Base-by-base conservation (phyloP, 805 yeast species). In the Lipomyces anomalus region DNA sequence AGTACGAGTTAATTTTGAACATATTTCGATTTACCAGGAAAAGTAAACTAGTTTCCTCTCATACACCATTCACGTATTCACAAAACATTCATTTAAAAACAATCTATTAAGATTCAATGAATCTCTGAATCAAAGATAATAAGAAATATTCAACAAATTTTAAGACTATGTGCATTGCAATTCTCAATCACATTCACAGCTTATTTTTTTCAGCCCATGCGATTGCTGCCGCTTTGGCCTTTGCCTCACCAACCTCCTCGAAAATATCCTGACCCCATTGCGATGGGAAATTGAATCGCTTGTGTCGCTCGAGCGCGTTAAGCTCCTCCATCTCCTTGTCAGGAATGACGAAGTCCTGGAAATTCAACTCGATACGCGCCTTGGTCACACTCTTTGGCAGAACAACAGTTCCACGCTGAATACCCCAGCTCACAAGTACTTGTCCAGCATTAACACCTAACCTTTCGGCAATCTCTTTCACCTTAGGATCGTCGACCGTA, bases 401-500 rank as follows among this genome's bases (percentile, higher is more conserved):
- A 6, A 44, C 49, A 22, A 47, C 52, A 9, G 44, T 43, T 4
- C 58, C 59, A 18, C 59, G 52, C 40, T 43, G 47, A 9, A 53
- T 42, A 7, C 44, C 46, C 64, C 82, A 84, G 20, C 84, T 80
- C 38, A 74, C 69, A 16, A 78, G 67, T 7, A 86, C 71, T 53
- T 77, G 82, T 13, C 52, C 76, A 0, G 74, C 69, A 3, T 71
- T 58, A 4, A 70, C 76, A 21, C 65, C 61, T 57, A 84, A 73
- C 59, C 77, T 77, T 43, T 73, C 61, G 21, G 86, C 84, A 35
- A 84, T 62, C 52, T 77, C 71, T 39, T 65, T 55, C n/a, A 84
- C 71, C 23, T 30, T 33, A 6, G 51, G 45, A 30, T 42, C 53
- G 38, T 45, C 44, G 35, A 44, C 42, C 3, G 51, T 41, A 29